phyloP scores from a whole-genome alignment of 1,139 yeast genomes.

The Suhomyces choctaworum region DNA sequence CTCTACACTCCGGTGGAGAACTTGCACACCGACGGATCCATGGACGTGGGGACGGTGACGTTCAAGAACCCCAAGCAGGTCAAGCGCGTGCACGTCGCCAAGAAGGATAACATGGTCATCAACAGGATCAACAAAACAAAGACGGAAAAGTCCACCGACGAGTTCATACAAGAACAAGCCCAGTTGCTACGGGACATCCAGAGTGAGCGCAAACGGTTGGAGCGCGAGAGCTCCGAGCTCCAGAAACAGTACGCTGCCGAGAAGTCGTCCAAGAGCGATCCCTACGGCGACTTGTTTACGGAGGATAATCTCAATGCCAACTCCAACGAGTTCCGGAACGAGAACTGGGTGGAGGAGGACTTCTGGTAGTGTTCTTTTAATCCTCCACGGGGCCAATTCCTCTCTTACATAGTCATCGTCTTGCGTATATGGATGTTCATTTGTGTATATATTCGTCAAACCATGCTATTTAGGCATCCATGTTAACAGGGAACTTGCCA shows the following conservation, averaged over 20 bases:
- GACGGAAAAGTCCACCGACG: conserved; percentile 47
- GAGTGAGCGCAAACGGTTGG: conserved; percentile 35
- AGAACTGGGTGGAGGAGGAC: conserved; percentile 66
- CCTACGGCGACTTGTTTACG: conserved; percentile 60
- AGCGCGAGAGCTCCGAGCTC: conserved; percentile 28
- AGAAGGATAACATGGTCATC: conserved; percentile 61
- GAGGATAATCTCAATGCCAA: conserved; percentile 49
- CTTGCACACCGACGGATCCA: conserved; percentile 65
- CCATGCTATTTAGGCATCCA: conserved; percentile 18
- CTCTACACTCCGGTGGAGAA: conserved; percentile 80
- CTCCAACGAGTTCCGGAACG: conserved; percentile 55
- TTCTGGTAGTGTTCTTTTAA: conserved; percentile 43
- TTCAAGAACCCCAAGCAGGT: conserved; percentile 60
- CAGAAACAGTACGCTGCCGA: conserved; percentile 26
- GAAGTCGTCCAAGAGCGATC: conserved; percentile 40
- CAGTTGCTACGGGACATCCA: conserved; percentile 36
- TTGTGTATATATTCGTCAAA: conserved; percentile 9
- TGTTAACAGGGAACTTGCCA: conserved; percentile 47
- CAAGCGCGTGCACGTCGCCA: conserved; percentile 54
- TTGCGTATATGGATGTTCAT: too few relatives aligned
- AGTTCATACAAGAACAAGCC: conserved; percentile 48
- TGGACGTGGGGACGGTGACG: conserved; percentile 85
- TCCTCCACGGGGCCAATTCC: too few relatives aligned
- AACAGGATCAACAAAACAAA: conserved; percentile 70
- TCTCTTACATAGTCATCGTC: too few relatives aligned